Percentiles rank a stretch among this genome's conserved stretches.
These are phyloP conservation scores for Priceomyces fermenticarens DNA, from an alignment of 805 yeast genomes.

Conservation along the genomic window DNA sequence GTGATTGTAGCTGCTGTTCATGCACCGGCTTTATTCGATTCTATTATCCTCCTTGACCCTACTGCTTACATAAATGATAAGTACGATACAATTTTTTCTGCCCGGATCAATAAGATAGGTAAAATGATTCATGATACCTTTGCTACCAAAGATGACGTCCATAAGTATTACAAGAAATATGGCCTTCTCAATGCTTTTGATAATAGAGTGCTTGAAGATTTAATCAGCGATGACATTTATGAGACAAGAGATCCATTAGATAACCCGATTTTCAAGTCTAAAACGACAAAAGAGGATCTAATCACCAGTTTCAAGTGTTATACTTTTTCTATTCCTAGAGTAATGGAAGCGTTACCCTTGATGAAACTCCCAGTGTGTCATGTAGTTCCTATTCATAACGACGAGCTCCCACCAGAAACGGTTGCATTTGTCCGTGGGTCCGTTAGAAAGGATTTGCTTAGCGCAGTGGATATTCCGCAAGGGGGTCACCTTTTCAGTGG, in stretches of 20 bases:
- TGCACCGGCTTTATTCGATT: slow-evolving; percentile 53
- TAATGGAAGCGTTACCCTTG: slow-evolving; percentile 30
- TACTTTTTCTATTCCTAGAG: slow-evolving; percentile 26
- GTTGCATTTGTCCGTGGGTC: slow-evolving; percentile 25
- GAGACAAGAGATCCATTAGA: slow-evolving; percentile 29
- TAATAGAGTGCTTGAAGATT: slow-evolving; percentile 42
- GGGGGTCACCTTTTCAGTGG: slow-evolving; percentile 57
- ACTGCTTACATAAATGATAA: slow-evolving; percentile 37
- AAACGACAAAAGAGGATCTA: slow-evolving; percentile 39
- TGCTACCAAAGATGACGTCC: slow-evolving; percentile 39
- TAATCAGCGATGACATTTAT: slow-evolving; percentile 41
- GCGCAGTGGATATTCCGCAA: slow-evolving; percentile 31
- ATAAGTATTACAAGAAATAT: slow-evolving; percentile 35
- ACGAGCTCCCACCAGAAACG: slow-evolving; percentile 55
- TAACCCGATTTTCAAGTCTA: slow-evolving; percentile 36
- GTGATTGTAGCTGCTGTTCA: slow-evolving; percentile 47
- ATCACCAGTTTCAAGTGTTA: slow-evolving; percentile 49
- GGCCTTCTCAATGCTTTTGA: slow-evolving; percentile 46
- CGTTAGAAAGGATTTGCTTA: slow-evolving; percentile 31
- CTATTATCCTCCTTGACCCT: slow-evolving; percentile 58
- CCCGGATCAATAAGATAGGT: slow-evolving; percentile 23
- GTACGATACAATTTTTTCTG: slow-evolving; percentile 12
- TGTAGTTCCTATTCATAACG: slow-evolving; percentile 49
- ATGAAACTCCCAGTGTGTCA: slow-evolving; percentile 49
- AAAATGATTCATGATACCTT: slow-evolving; percentile 37